Conservation (phyloP, 768 basidiomycete genomes). For the Leccinum subgranulosum region DNA sequence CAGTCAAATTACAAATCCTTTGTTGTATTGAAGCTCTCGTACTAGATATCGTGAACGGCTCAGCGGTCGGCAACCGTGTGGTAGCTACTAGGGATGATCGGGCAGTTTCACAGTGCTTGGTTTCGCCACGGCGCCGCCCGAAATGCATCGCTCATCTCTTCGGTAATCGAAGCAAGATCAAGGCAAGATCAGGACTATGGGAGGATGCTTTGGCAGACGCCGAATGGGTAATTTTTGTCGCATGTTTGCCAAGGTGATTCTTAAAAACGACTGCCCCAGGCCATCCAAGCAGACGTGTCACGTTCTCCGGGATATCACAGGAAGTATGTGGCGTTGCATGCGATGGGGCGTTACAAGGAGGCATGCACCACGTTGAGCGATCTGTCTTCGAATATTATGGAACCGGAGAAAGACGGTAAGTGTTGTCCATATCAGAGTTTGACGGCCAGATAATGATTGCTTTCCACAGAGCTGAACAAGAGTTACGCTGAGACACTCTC, state of each 20-base stretch:
- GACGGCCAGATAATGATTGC: not conserved
- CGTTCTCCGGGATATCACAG: not conserved
- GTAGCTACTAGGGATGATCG: no score
- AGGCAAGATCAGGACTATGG: not conserved
- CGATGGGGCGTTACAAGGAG: not conserved
- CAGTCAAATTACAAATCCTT: not conserved
- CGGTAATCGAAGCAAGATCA: constrained; percentile 4
- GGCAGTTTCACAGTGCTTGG: not conserved
- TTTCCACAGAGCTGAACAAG: not conserved
- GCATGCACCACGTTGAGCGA: not conserved
- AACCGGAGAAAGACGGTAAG: not conserved
- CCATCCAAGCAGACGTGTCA: not conserved
- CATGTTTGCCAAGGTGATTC: not conserved
- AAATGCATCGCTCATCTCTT: constrained; percentile 5
- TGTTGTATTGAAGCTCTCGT: not conserved
- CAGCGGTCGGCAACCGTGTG: not conserved
- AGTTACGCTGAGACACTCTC: not conserved
- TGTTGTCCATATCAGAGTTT: not conserved
- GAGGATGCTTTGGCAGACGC: constrained; percentile 5
- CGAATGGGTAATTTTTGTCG: not conserved
- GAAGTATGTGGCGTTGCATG: constrained; percentile 2
- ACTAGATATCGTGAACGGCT: not conserved
- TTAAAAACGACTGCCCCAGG: not conserved
- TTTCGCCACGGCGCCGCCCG: not conserved
- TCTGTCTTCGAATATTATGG: not conserved